Base-by-base conservation (phyloP, 495 filamentous ascomycete genomes). In the Parachaetomium inaequale region DNA sequence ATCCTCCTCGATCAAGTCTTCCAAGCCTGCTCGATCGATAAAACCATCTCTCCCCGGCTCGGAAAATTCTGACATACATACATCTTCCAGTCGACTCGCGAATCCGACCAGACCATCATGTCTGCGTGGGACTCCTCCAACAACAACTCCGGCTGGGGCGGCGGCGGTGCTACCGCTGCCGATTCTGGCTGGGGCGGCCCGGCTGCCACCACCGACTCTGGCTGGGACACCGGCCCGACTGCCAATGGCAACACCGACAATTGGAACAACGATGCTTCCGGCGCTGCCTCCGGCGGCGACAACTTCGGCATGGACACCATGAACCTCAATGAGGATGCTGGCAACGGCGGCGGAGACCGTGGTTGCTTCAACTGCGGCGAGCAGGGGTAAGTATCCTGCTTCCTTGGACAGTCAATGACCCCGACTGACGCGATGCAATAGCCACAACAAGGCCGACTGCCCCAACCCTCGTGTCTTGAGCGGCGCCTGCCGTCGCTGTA, bases 311-410 rank as follows among this genome's bases (percentile, higher is more conserved):
- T 26, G 29, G 58, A 61, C n/a, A n/a, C n/a, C n/a, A n/a, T n/a
- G 26, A 32, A 43, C 25, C n/a, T 32, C 23, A 31, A 52, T n/a
- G 42, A 23, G 8, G 54, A 46, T 78, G 82, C 82, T 83, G 84
- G 81, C 82, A 86, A 88, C 86, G 70, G 79, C 82, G 85, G 81
- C 49, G 63, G 63, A 12, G 70, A 72, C 34, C 79, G 78, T 26
- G 82, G 78, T 34, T 96, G 91, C 76, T 95, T 85, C 81, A 92
- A 91, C 70, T 96, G 91, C 63, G 89, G 87, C 38, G 74, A 91
- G 68, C 73, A 79, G 61, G 89, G 88, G 88, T 88, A 79, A 75
- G 77, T 63, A 54, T 34, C 15, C 34, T 52, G 32, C 25, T n/a
- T 29, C 36, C 46, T n/a, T 1, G n/a, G 29, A 10, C 15, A 36